Conservation (phyloP, 2,329 filamentous ascomycete genomes). For the Colletotrichum melonis region DNA sequence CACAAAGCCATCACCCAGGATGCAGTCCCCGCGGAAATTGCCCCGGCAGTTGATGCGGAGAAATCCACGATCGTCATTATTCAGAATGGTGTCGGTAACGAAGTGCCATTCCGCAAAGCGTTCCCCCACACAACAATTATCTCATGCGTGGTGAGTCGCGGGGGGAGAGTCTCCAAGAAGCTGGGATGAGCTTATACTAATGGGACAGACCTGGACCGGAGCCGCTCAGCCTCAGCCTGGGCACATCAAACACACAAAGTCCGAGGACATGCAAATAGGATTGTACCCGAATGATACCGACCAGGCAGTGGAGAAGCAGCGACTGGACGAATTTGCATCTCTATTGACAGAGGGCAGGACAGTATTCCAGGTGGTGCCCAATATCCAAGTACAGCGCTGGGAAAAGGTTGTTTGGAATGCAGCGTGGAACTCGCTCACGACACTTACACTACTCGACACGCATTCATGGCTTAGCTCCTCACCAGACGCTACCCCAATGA, state of each 20-base stretch:
- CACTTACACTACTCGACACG: conserved; percentile 64
- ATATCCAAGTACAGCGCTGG: conserved; percentile 70
- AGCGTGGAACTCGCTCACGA: conserved; percentile 70
- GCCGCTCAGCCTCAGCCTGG: conserved; percentile 62
- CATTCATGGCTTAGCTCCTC: conserved; percentile 60
- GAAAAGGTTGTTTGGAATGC: conserved; percentile 71
- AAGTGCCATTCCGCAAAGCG: conserved; percentile 60
- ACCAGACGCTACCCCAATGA: conserved; percentile 57
- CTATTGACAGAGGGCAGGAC: conserved; percentile 56
- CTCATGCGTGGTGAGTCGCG: conserved; percentile 62
- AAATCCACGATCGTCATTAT: conserved; percentile 67
- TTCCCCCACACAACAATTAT: conserved; percentile 66
- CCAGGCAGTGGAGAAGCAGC: conserved; percentile 44
- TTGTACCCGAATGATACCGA: conserved; percentile 55
- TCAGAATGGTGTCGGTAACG: conserved; percentile 72
- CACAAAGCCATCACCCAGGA: conserved; percentile 63
- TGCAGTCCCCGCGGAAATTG: conserved; percentile 46
- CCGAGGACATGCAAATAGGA: conserved; percentile 67
- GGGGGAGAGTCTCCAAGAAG: not conserved
- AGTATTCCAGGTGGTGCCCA: conserved; percentile 57
- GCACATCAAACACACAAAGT: conserved; percentile 59
- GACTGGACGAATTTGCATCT: conserved; percentile 52
- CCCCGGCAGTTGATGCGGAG: conserved; percentile 47
- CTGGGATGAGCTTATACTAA: not conserved
- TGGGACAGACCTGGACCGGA: conserved; percentile 60